phyloP scores from a whole-genome alignment of 202 grass and related monocot species.

The Schoenoplectus tabernaemontani region DNA sequence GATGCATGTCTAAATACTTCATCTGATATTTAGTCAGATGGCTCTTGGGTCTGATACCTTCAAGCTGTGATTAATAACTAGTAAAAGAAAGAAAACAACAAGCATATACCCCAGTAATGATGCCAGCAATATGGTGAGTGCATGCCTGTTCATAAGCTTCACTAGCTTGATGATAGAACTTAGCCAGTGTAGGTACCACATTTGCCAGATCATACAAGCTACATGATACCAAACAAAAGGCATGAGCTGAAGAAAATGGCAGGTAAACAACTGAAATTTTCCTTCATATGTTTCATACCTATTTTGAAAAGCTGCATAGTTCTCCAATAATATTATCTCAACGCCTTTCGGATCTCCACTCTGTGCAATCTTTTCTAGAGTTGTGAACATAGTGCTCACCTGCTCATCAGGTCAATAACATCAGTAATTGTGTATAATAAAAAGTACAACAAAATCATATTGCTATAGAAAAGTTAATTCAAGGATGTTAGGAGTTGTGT shows the following conservation, averaged over 20 bases:
- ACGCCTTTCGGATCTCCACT: constrained; percentile 72
- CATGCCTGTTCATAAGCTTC: constrained; percentile 97
- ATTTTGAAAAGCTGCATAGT: constrained; percentile 97
- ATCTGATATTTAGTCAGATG: background rate
- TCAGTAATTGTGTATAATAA: background rate
- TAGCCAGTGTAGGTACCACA: constrained; percentile 87
- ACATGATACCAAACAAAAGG: constrained; percentile 31
- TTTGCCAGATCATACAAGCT: constrained; percentile 99
- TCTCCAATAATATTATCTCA: constrained; percentile 88
- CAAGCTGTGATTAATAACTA: background rate
- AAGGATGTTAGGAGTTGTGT: background rate
- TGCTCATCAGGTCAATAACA: constrained; percentile 24
- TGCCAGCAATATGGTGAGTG: constrained; percentile 81
- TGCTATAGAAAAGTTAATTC: background rate
- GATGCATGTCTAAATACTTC: background rate
- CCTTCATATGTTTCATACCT: constrained; percentile 39
- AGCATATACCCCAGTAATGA: constrained; percentile 85
- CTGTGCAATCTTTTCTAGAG: constrained; percentile 97
- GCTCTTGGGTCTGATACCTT: background rate
- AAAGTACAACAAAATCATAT: constrained; percentile 7
- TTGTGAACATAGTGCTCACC: constrained; percentile 93
- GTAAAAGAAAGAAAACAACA: constrained; percentile 8
- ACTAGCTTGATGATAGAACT: constrained; percentile 93
- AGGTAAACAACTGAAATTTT: constrained; percentile 4
- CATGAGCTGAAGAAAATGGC: constrained; percentile 7